Evolutionary conservation across 805 yeast genomes (phyloP), one percentile per base, ranked within the genome.

Genomic region (Lachancea sp.): DNA sequence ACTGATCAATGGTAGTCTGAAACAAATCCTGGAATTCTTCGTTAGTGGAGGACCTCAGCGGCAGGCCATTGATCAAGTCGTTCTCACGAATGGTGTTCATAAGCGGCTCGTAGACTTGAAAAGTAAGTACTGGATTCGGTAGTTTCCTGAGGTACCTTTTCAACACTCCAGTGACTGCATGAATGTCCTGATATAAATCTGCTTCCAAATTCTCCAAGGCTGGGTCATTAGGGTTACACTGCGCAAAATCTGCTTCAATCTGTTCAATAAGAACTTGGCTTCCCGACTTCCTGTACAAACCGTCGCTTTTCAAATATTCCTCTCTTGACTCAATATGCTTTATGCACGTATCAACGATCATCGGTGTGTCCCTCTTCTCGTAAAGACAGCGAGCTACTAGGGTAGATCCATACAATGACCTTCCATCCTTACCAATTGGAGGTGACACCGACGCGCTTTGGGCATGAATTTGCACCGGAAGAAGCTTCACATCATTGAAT

Each of bases 231-330:
- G 43, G 39, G 7, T 23, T 64, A 62, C 52, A 70, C 57, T 49
- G 70, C 4, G 48, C 42, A 21, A 61, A 45, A 20, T 41, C 45
- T 9, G 40, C 42, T 38, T 61, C 67, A 21, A 60, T 48, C 17
- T 51, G 51, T 41, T 60, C 64, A 31, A 61, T 55, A 34, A 52
- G 76, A 40, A 80, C 72, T 36, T 83, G 81, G 7, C 86, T 72
- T 1, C 96, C 98, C 34, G 94, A 82, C 49, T 89, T 81, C 49
- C 98, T 71, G 65, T 92, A 92, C 25, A 92, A 73, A 7, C 98
- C 98, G 61, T 89, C 97, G 46, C 71, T 65, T 29, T 72, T 77
- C 49, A 89, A 61, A 4, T 38, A 45, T 2, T 40, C 47, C 13
- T 95, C 96, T 43, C 86, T 69, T 5, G 57, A 56, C 63, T 90